Evolutionary conservation across 148 eudicot species (phyloP), one percentile per base, ranked within the genome.

Genomic region (Salicornia ramosissima): DNA sequence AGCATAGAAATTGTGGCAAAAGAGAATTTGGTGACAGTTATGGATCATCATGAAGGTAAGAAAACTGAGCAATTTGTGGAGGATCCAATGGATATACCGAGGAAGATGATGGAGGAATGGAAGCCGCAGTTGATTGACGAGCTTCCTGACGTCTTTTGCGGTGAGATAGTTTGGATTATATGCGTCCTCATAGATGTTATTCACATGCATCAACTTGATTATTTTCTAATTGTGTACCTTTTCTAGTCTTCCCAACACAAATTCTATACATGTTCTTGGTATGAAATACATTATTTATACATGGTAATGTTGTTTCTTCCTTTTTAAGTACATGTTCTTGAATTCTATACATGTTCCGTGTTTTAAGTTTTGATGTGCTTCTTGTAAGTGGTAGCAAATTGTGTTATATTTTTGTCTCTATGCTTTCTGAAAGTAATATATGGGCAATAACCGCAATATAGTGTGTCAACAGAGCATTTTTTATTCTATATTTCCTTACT

Each of bases 131-230:
- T 86, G 45, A 81, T 89, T 57, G 91, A 91, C 46, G 99, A 91
- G 72, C 99, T 95, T 65, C 99, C 97, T 67, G 97, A 95, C 60
- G 93, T 88, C 43, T 95, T 95, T 80, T 91, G 96, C 70, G 99
- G 99, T 95, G 81, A 80, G 80, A 54, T 10, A 68, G 52, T 61
- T 9, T 33, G 42, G 60, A 70, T 63, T 29, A 47, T 60, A 63
- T 71, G 24, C n/a, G 55, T 49, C 31, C 66, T 46, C 75, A 18
- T 34, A 10, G 34, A 36, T 74, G 60, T 28, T 2, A 10, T 63
- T 34, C 39, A 16, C 19, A 21, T 9, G 29, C 43, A 18, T 36
- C 6, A 18, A 49, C 33, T 42, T 26, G 36, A 13, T 29, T 39
- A 30, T 58, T 18, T 50, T 10, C 28, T 39, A 67, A 47, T 77